Base-by-base conservation (phyloP, 108 stramenopile genomes). In the Cyclotella atomus region DNA sequence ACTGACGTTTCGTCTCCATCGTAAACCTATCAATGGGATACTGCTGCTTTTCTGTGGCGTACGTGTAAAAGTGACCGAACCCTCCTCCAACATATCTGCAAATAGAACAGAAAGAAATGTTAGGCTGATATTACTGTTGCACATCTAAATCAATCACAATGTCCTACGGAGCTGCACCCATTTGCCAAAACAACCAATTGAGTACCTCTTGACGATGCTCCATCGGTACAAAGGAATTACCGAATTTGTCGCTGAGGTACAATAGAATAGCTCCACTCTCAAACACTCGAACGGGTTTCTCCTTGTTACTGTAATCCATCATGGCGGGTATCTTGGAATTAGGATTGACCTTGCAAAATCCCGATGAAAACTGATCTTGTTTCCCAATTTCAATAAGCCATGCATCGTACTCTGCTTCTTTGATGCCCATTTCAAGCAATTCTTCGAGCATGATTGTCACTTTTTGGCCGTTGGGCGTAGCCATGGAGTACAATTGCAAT, bases 251-350 rank as follows among this genome's bases (percentile, higher is more conserved):
- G 23, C 85, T 87, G 34, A 97, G 66, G 69, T 97, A 89, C 65
- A 91, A 33, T 21, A 97, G 64, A 44, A 97, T 97, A 24, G 80
- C 74, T 9, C 81, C 96, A 0, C 84, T 76, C 80, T 97, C 96
- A 76, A 95, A 97, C 1, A 96, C 71, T 24, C 81, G 76, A 0
- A 89, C 35, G 1, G 88, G 88, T 41, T 79, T 75, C 41, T 28
- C 72, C 76, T 47, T 45, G 9, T 59, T 57, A 16, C 47, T 52
- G 21, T 36, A 77, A 77, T 83, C 91, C 56, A 89, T 52, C 67
- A 94, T 35, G 36, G 91, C 92, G 38, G 96, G 96, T 41, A 97
- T 97, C 75, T 95, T 95, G 47, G 85, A 87, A 78, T 97, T 97
- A 3, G 96, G 96, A 67, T 97, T 97, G 45, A 97, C 53, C 14